Conservation (phyloP, 169 alveolate species). For the Babesia bigemina region DNA sequence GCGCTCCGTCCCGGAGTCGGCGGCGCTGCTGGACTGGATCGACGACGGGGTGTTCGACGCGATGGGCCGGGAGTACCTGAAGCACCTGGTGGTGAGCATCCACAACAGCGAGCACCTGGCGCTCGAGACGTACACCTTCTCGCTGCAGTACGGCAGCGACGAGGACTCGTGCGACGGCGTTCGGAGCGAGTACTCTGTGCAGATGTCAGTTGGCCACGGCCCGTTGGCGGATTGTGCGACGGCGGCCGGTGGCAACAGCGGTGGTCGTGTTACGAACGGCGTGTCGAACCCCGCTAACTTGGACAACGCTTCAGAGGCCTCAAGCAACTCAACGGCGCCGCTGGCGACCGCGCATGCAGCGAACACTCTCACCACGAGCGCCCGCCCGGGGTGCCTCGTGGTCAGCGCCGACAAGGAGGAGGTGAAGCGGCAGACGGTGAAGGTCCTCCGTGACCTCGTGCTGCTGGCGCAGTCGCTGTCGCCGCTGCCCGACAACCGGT, state of each 20-base stretch:
- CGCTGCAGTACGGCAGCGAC: conserved; percentile 22
- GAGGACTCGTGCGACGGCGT: background rate
- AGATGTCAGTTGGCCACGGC: conserved; percentile 23
- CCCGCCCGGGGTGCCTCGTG: conserved; percentile 20
- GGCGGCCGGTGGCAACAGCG: background rate
- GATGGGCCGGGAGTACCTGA: conserved; percentile 67
- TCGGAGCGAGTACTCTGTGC: conserved; percentile 11
- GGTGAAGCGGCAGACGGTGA: conserved; percentile 47
- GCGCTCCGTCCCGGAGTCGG: conserved; percentile 53
- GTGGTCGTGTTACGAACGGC: background rate
- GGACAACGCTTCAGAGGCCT: background rate
- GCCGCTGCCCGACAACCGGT: conserved; percentile 81
- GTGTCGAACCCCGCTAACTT: background rate
- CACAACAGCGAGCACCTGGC: conserved; percentile 76
- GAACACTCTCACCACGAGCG: conserved; percentile 23
- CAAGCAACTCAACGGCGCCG: background rate
- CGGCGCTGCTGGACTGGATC: conserved; percentile 77
- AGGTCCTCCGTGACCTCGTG: conserved; percentile 76
- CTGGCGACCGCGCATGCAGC: conserved; percentile 7
- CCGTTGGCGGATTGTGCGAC: background rate
- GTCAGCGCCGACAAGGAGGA: conserved; percentile 65
- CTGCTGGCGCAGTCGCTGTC: conserved; percentile 80
- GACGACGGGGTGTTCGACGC: conserved; percentile 86
- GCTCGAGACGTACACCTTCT: conserved; percentile 73
- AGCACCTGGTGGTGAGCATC: conserved; percentile 72